These are phyloP conservation scores for Parietaria judaica DNA, from an alignment of 306 rosid genomes.

Conservation along the genomic window DNA sequence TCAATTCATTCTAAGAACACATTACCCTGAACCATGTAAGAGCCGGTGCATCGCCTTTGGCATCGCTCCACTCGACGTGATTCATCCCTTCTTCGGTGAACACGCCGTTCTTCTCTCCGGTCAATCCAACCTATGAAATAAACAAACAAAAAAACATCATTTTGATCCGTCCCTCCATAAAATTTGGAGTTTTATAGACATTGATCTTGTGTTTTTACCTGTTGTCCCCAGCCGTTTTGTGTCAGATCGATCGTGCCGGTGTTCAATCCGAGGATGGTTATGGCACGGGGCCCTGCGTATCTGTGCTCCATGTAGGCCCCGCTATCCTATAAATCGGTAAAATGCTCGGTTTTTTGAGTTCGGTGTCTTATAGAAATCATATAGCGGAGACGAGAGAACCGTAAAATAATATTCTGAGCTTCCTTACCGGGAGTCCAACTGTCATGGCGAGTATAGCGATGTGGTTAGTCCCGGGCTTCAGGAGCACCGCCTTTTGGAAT, in stretches of 20 bases:
- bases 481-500: constrained; percentile 20
- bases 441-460: constrained; percentile 43
- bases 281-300: constrained; percentile 52
- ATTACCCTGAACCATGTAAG: constrained; percentile 80
- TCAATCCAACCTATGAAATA: constrained; percentile 38
- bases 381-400: not conserved
- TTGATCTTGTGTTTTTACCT: constrained; percentile 24
- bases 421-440: constrained; percentile 77
- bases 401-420: not conserved
- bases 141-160: not conserved
- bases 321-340: constrained; percentile 50
- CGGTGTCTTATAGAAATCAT: constrained; percentile 1
- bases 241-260: constrained; percentile 47
- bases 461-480: constrained; percentile 43
- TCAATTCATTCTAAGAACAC: too few relatives aligned
- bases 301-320: constrained; percentile 98
- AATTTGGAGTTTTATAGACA: not conserved
- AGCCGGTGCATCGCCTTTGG: constrained; percentile 18
- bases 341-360: not conserved
- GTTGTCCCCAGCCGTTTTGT: constrained; percentile 53
- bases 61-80: constrained; percentile 34
- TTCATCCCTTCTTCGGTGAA: constrained; percentile 45
- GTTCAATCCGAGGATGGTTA: constrained; percentile 53
- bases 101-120: constrained; percentile 35
- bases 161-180: too few relatives aligned